Conservation (phyloP, 306 rosid genomes). For the Cucurbita argyrosperma region DNA sequence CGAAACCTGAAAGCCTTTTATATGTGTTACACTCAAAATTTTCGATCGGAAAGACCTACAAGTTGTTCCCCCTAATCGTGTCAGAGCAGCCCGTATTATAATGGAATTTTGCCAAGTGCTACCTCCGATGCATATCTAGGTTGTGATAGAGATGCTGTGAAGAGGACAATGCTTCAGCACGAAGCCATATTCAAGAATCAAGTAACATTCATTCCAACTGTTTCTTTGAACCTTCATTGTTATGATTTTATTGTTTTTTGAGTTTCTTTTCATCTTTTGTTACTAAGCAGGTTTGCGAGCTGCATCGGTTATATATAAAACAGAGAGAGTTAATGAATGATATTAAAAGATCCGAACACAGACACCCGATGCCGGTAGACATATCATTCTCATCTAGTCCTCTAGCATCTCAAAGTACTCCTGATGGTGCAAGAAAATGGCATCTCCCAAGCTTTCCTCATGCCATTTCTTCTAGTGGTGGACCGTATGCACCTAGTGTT, state of each 20-base stretch:
- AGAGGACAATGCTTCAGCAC: constrained; percentile 79
- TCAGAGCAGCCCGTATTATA: constrained; percentile 48
- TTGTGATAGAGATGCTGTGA: constrained; percentile 58
- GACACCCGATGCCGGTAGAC: constrained; percentile 38
- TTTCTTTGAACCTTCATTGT: background rate
- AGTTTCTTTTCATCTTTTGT: constrained; percentile 8
- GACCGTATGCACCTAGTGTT: constrained; percentile 34
- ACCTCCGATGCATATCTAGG: constrained; percentile 33
- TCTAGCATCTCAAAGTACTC: constrained; percentile 41
- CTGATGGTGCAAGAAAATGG: constrained; percentile 16
- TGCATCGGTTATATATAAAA: constrained; percentile 74
- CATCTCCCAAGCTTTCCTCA: constrained; percentile 13
- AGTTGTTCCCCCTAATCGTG: constrained; percentile 1
- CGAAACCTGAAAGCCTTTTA: background rate
- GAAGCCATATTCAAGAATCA: constrained; percentile 72
- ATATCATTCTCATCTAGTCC: constrained; percentile 48
- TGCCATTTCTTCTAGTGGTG: constrained; percentile 34
- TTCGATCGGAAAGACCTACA: background rate
- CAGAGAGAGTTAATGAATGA: constrained; percentile 89
- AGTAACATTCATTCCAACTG: constrained; percentile 25
- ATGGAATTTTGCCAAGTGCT: constrained; percentile 35
- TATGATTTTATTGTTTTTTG: background rate
- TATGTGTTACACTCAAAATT: background rate
- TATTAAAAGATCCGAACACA: constrained; percentile 40
- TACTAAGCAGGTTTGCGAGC: constrained; percentile 60